Evolutionary conservation across 306 rosid species (phyloP), one percentile per base, ranked within the genome.

Genomic region (Rosa multiflora): DNA sequence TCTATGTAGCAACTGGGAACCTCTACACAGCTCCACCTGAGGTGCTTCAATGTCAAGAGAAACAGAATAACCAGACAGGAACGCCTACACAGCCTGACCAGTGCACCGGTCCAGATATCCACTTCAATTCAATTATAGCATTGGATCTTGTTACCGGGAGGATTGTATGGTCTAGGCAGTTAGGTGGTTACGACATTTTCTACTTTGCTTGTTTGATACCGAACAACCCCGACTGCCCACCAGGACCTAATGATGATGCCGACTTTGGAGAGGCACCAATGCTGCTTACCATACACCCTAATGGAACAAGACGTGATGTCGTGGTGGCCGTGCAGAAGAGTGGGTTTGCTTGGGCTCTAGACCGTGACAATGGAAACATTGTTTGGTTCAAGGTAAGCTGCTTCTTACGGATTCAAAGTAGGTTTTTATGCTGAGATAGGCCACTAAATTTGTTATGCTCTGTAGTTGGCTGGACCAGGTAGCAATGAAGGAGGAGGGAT

Each of bases 191-290:
- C 18, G 87, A 86, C 67, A 37, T 83, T 21, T 86, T 83, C 67
- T 78, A 62, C 46, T 83, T 83, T 0, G 87, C 78, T 15, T 83
- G 85, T 51, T 71, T 86, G 72, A 69, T 46, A 20, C 87, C 89
- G 10, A 83, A 78, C 76, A 86, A 86, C 75, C 87, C 89, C 5
- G 87, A 83, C 67, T 83, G 87, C 62, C 89, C 89, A 1, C 81
- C 85, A 6, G 87, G 85, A 62, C 89, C 89, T 9, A 86, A 81
- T 23, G 6, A 58, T 23, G 85, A 81, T n/a, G 82, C 87, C 0
- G 89, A 86, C 73, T 86, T 83, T 42, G 87, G 85, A 32, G 89
- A 83, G 76, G 87, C 83, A 15, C 87, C 83, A 3, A 81, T 81
- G 87, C 47, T 86, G 37, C 78, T 86, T 29, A 78, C 74, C 46